Evolutionary conservation across 352 stramenopile species (phyloP), one percentile per base, ranked within the genome.

Genomic region (Peronospora belbahrii): DNA sequence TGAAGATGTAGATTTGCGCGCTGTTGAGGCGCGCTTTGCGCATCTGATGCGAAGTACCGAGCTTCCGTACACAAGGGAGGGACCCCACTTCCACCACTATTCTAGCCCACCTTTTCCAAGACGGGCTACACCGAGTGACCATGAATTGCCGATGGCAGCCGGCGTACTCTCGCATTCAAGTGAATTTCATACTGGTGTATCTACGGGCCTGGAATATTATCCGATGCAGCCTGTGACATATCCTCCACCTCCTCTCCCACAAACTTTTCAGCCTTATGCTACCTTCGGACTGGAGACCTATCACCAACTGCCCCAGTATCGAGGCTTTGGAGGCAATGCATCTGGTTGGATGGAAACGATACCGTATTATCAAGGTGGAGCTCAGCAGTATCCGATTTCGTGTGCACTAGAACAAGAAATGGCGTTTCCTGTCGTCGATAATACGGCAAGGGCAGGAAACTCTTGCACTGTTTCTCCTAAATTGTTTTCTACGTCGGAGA

Each of bases 11-110:
- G 81, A 93, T 52, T 58, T 93, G 19, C 65, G 70, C 17, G 65
- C 65, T 1, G 78, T 93, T 7, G 81, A 93, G 48, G 77, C 73
- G 5, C 74, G 73, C 6, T 93, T 93, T 42, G 81, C 76, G 6
- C 76, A 90, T 42, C 33, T 93, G 44, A 93, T 93, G 81, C 70
- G 72, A 39, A 79, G 51, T 33, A 75, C 36, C n/a, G 63, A 83
- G 10, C 56, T 67, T 11, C 50, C 60, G 8, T 44, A 64, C 24
- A 24, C 55, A 7, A 59, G 46, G 14, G 59, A 73, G 17, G 55
- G 41, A 9, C 30, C 41, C 3, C 49, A 40, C 43, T 57, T 56
- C 4, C 39, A 42, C 3, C 31, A 52, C 2, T 62, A 59, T 39
- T 38, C 41, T 36, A 42, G 49, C 1, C 41, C 48, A 13, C 14